Base-by-base conservation (phyloP, 306 rosid genomes). In the Lathyrus oleraceus region DNA sequence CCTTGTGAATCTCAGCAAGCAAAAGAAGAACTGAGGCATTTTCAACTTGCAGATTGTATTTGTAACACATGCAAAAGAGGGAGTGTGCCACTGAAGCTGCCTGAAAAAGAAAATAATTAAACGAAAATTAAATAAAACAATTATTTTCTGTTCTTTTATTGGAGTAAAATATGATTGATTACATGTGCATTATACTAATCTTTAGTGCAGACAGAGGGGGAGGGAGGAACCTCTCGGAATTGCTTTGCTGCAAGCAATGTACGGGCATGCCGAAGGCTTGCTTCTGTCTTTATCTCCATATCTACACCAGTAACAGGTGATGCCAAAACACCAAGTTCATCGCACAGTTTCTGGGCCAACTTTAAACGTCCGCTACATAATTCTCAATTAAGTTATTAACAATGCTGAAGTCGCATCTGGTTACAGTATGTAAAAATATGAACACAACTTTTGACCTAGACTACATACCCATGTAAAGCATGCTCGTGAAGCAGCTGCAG, bases 1-100 rank as follows among this genome's bases (percentile, higher is more conserved):
- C 98, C 97, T 94, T 94, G 78, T 94, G 96, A 77, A 94, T 88
- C 80, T 93, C 98, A 69, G 98, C 96, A 66, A 90, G 97, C 85
- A 93, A 84, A 66, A 93, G 97, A 80, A 90, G 98, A 81, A 88
- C 91, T 20, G 91, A 87, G 21, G 98, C 98, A 74, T 87, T 93
- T 84, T 88, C 90, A 53, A 93, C 96, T 83, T 93, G 98, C 76
- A 88, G 89, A 84, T 90, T 88, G 86, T 87, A 94, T 73, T 85
- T 86, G 88, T 94, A 90, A 80, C 97, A 88, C 96, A 84, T 84
- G 81, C 97, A 94, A 75, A 94, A 90, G 74, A 94, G 95, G 42
- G 97, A 88, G 83, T 88, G 90, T n/a, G 98, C 97, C 67, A 94
- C 97, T 75, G 81, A 65, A 65, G 97, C 95, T 53, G 98, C 97